A percentile compares a stretch with the other conserved stretches of the same genome.
phyloP scores from a whole-genome alignment of 2,329 filamentous ascomycete genomes.

The Aureobasidium sp. region DNA sequence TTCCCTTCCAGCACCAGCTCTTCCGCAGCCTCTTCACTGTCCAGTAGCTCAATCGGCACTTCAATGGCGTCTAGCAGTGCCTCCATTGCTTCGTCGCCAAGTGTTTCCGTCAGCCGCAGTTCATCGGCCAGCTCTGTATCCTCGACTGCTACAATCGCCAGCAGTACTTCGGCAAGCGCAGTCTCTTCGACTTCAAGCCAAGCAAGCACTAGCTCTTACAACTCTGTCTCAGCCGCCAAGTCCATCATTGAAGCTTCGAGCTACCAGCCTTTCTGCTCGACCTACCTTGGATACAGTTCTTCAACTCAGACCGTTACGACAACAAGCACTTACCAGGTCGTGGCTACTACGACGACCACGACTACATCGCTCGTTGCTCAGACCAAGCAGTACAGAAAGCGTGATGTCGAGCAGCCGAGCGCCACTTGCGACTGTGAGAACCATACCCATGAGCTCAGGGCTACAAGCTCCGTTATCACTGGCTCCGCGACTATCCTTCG shows the following conservation, averaged over 20 bases:
- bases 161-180: not conserved
- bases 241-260: constrained; percentile 11
- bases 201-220: constrained; percentile 2
- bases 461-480: constrained; percentile 3
- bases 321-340: constrained; percentile 9
- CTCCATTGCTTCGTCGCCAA: not conserved
- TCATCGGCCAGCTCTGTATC: not conserved
- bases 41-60: not conserved
- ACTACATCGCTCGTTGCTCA: not conserved
- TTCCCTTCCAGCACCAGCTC: not conserved
- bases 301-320: constrained; percentile 10
- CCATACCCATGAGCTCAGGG: not conserved
- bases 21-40: not conserved
- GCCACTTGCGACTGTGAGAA: constrained; percentile 13
- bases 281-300: constrained; percentile 16
- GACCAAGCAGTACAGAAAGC: constrained; percentile 15
- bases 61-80: not conserved
- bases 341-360: constrained; percentile 11
- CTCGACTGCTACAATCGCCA: not conserved
- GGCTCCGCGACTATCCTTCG: constrained; percentile 12
- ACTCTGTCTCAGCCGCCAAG: constrained; percentile 7
- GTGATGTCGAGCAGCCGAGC: constrained; percentile 8
- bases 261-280: constrained; percentile 20
- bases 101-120: not conserved
- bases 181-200: not conserved